Base-by-base conservation (phyloP, 2,329 filamentous ascomycete genomes). In the Coniochaeta prunicola region DNA sequence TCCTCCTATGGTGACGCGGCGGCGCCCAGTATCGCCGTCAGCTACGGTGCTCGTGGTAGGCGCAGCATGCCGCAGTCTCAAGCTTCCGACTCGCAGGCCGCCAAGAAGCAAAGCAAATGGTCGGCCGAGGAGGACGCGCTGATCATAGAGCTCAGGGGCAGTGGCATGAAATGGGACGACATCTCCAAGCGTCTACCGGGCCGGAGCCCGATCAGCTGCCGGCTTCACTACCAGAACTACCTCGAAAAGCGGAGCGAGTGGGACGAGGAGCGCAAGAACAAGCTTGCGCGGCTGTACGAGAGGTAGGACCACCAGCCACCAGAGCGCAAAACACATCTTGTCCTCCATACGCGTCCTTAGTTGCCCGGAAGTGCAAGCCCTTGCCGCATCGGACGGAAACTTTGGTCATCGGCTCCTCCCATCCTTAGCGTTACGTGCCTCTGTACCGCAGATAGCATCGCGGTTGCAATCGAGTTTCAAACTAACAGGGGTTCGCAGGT, bases 101-200 rank as follows among this genome's bases (percentile, higher is more conserved):
- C 91, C 34, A 96, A 94, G 78, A 96, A 93, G 76, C 92, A 97
- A 73, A 96, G 91, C 70, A 97, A 97, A 74, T 97, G 94, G 94
- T 96, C 91, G 5, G 81, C 89, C 0, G 91, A 97, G 62, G 93
- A 97, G 73, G 92, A 97, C 73, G 85, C 89, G n/a, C 78, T 94
- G 55, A 96, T 96, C 66, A 96, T 97, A 67, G 90, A 96, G 72
- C 83, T 97, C 62, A 86, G 93, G 59, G 91, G 91, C 38, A 87
- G 87, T 66, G 90, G 91, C 9, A 96, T 97, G 91, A 97, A 97
- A 71, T 97, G 93, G 94, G 93, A 97, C 70, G 93, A 97, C 73
- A 97, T 97, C 67, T 96, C 91, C 62, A 96, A 93, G 77, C 85
- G 88, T 58, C 78, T 97, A 56, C 92, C 92, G 2, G 93, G 93